A percentile compares a stretch with the other conserved stretches of the same genome.
phyloP scores from a whole-genome alignment of 2,329 filamentous ascomycete species.

The Aureobasidium sp. region DNA sequence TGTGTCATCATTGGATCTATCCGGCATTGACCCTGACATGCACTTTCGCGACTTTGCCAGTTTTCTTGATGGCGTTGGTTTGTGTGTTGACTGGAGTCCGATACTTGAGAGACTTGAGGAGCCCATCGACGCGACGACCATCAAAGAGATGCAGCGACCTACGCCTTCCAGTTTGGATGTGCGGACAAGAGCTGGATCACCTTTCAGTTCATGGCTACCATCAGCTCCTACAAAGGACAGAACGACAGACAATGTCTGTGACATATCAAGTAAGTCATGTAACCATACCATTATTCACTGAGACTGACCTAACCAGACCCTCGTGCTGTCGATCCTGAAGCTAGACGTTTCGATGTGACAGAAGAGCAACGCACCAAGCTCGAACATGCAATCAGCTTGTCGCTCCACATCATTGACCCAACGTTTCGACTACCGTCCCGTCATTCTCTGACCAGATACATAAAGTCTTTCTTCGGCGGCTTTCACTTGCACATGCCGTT shows the following conservation, averaged over 20 bases:
- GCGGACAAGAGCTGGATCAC: not conserved
- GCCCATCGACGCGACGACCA: not conserved
- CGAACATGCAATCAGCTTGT: not conserved
- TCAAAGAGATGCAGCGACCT: not conserved
- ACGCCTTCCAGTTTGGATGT: not conserved
- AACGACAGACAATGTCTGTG: not conserved
- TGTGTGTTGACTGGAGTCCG: slow-evolving; percentile 3
- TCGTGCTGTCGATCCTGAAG: not conserved
- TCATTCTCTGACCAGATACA: slow-evolving; percentile 60
- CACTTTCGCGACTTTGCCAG: slow-evolving; percentile 1
- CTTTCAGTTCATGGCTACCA: slow-evolving; percentile 2
- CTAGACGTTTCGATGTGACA: not conserved
- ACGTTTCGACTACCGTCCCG: slow-evolving; percentile 60
- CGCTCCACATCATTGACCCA: slow-evolving; percentile 23
- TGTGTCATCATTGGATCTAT: not conserved
- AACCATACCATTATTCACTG: too few species aligned
- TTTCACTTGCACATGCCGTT: slow-evolving; percentile 58
- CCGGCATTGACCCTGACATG: not conserved
- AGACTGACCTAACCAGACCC: not conserved
- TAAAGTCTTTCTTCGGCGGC: slow-evolving; percentile 63
- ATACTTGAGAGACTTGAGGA: not conserved
- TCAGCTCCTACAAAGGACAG: not conserved
- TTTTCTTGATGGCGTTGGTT: not conserved
- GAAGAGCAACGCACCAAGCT: not conserved
- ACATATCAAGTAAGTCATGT: not conserved